Evolutionary conservation across 768 basidiomycete genomes (phyloP).

Genomic region (Rhodotorula diobovata): DNA sequence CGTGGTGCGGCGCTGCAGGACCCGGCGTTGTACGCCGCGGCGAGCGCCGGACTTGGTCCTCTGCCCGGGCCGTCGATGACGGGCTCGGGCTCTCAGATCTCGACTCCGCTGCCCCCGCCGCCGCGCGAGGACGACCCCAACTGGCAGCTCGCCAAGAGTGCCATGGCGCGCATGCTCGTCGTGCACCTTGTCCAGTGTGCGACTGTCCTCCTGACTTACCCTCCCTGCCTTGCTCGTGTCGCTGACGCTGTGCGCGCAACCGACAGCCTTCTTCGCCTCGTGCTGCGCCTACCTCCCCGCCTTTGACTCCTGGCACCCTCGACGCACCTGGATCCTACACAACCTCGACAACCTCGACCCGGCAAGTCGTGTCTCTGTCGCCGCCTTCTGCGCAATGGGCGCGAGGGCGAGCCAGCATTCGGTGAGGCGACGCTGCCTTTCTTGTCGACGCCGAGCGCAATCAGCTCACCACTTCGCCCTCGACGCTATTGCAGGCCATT

Average conservation of each 20-base stretch:
- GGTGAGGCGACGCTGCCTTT: neutral
- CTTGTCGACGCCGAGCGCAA: too few relatives aligned
- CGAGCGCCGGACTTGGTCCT: neutral
- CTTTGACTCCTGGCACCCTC: conserved; percentile 13
- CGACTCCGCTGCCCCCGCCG: neutral
- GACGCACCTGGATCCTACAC: neutral
- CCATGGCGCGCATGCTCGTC: conserved; percentile 1
- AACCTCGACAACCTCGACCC: conserved; percentile 25
- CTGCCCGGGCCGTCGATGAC: neutral
- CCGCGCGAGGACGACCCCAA: neutral
- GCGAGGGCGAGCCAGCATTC: conserved; percentile 24
- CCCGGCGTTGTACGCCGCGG: neutral
- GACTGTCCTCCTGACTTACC: neutral
- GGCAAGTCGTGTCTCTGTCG: conserved; percentile 5
- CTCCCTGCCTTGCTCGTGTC: too few relatives aligned
- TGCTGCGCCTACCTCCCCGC: conserved; percentile 31
- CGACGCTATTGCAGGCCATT: conserved; percentile 9
- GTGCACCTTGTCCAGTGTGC: conserved; percentile 25
- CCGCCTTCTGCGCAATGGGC: conserved; percentile 30
- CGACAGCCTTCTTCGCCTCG: conserved; percentile 27
- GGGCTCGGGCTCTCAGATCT: neutral
- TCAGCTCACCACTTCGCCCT: fast-evolving
- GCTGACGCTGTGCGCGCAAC: too few relatives aligned
- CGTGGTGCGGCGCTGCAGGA: neutral
- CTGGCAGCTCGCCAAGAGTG: conserved; percentile 11